Base-by-base conservation (phyloP, 306 rosid genomes). In the Prunus mume region DNA sequence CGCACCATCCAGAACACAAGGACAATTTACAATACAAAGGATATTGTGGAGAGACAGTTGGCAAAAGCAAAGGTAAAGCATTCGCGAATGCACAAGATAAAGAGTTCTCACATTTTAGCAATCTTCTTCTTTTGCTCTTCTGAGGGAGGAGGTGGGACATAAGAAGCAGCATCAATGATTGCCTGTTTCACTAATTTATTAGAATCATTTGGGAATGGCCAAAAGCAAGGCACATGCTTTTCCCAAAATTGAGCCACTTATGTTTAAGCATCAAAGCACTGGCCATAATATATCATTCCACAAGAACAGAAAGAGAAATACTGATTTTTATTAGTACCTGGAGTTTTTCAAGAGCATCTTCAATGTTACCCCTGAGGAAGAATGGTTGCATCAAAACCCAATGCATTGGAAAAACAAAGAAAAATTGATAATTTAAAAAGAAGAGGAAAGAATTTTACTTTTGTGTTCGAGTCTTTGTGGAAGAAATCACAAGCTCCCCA, bases 61-160 rank as follows among this genome's bases (percentile, higher is more conserved):
- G 52, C 38, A 30, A 65, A 7, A 41, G 24, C n/a, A 72, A n/a
- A 19, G 34, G 38, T 34, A 15, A 72, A 71, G 57, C 68, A 78
- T 3, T 30, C 67, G 69, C 45, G 71, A 56, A 74, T 55, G 47
- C 27, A 52, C 47, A 78, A 32, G 30, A 62, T 18, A 46, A 57
- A 72, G 51, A 62, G 79, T 55, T 64, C 90, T 91, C 78, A 94
- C 98, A 92, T 58, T 87, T 94, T 92, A 5, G 90, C 93, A 46
- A 94, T 89, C 86, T 92, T 94, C 91, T 92, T 94, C 91, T 94
- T 94, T 84, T 92, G 97, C 79, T 90, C 98, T 80, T 89, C 97
- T 14, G 98, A 90, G 77, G 98, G 97, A 81, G 97, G 98, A 50
- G 98, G 98, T 27, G 97, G 98, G 69, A 94, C 96, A 84, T 94